A percentile compares a stretch with the other conserved stretches of the same genome.
These are phyloP conservation scores for Musa troglodytarum DNA, from an alignment of 176 grass and related monocot genomes.

Conservation along the genomic window DNA sequence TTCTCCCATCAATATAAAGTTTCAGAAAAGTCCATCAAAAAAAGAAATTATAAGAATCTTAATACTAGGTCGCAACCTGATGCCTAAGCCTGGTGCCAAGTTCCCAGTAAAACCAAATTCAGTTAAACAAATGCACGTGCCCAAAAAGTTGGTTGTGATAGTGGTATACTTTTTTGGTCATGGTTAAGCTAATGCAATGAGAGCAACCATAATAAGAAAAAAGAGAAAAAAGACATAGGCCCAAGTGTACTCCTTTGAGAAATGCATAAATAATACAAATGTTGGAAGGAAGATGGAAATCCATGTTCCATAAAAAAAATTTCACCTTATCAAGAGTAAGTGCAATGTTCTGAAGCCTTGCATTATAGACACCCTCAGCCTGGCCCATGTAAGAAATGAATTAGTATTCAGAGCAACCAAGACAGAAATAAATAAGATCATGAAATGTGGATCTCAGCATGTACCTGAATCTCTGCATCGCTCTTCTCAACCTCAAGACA, in stretches of 20 bases:
- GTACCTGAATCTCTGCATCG: slow-evolving; percentile 88
- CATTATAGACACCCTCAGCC: slow-evolving; percentile 92
- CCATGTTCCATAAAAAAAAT: not conserved
- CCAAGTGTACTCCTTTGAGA: too few relatives aligned
- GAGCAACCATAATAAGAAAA: not conserved
- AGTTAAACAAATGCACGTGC: too few relatives aligned
- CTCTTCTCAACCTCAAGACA: slow-evolving; percentile 73
- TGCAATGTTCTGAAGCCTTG: slow-evolving; percentile 85
- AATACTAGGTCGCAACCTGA: not conserved
- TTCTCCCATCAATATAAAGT: not conserved
- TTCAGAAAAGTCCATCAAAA: not conserved
- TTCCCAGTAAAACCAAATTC: not conserved
- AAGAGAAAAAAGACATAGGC: too few relatives aligned
- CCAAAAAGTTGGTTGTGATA: not conserved
- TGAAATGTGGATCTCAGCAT: slow-evolving; percentile 12
- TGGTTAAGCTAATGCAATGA: not conserved
- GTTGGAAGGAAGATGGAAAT: not conserved
- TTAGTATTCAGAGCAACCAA: not conserved
- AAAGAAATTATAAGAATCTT: not conserved
- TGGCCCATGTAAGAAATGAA: slow-evolving; percentile 23
- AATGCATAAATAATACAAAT: not conserved
- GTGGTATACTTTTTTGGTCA: not conserved
- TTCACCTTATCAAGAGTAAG: slow-evolving; percentile 94
- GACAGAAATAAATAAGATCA: slow-evolving; percentile 8
- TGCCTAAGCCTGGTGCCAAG: not conserved